A percentile compares a stretch with the other conserved stretches of the same genome.
phyloP scores from a whole-genome alignment of 306 rosid species.

The Sesbania bispinosa region DNA sequence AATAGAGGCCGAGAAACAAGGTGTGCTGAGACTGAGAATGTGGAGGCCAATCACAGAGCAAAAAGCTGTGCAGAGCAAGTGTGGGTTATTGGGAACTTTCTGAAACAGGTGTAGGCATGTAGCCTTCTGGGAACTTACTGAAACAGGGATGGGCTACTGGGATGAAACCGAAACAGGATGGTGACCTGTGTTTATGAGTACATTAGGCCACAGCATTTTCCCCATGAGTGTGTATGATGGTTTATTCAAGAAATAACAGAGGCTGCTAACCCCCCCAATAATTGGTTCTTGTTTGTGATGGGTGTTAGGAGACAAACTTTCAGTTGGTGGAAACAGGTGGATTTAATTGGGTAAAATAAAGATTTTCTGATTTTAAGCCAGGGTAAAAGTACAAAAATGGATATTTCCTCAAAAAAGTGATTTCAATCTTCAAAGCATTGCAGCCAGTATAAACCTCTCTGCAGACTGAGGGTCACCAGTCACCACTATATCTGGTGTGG shows the following conservation, averaged over 20 bases:
- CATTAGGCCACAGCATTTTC: too few species aligned
- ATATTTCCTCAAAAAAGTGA: background rate
- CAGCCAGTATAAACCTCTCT: background rate
- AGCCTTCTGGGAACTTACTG: background rate
- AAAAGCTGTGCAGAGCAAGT: background rate
- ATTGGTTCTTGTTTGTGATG: background rate
- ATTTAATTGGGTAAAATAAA: conserved; percentile 10
- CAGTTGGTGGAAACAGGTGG: too few species aligned
- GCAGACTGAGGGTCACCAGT: background rate
- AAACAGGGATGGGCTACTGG: background rate
- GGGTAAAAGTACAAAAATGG: background rate
- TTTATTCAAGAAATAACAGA: background rate
- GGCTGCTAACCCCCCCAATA: background rate
- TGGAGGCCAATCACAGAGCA: background rate
- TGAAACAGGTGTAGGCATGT: background rate
- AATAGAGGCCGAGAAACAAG: background rate
- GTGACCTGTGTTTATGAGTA: background rate
- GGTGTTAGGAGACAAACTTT: too few species aligned
- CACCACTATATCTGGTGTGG: background rate
- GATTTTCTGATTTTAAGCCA: background rate
- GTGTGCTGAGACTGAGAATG: background rate
- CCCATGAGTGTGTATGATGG: too few species aligned
- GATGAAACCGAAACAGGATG: background rate
- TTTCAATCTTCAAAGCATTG: too few species aligned
- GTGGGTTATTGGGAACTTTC: background rate